Evolutionary conservation across 345 rosid species (phyloP), one percentile per base, ranked within the genome.

Genomic region (Heritiera fomes): DNA sequence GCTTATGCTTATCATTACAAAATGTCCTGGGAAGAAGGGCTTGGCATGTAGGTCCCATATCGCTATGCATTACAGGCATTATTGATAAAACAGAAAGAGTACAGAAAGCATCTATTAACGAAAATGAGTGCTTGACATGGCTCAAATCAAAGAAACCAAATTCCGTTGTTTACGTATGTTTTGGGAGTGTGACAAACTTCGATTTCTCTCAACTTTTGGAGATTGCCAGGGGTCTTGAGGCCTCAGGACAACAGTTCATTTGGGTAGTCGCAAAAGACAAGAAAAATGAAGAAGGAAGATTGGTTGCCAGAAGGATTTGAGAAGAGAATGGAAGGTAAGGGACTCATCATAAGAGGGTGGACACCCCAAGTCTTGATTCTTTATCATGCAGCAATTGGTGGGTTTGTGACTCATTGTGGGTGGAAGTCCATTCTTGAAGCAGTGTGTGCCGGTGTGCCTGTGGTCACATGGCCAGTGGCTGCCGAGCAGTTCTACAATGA

Each of bases 401-500:
- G 88, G 7, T 92, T 92, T 38, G 83, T 91, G 86, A 89, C 89
- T 0, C 95, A 91, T 34, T 88, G 97, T 12, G 89, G 91, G 71
- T 91, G 93, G 92, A 92, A 92, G 73, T 92, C 95, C 2, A 80
- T 80, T 2, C 62, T 88, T 2, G 97, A 88, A 82, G 91, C 84
- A 0, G 77, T 90, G 11, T 38, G 86, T 1, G 82, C 90, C 0
- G 93, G 93, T 4, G 45, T 78, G 67, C 92, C 93, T 7, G 77
- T 92, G 91, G 90, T 90, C 38, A 84, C 93, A 0, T 91, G 95
- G 93, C 93, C 97, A 0, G 47, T 88, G 3, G 43, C 66, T 0
- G 91, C 87, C 0, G 95, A 92, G 77, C 97, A 92, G 38, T 91
- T 89, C 67, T 87, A 74, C 76, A 93, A 90, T n/a, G 91, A 89